A percentile compares a stretch with the other conserved stretches of the same genome.
Conservation (phyloP, 345 rosid species). For the Lepidium didymum region DNA sequence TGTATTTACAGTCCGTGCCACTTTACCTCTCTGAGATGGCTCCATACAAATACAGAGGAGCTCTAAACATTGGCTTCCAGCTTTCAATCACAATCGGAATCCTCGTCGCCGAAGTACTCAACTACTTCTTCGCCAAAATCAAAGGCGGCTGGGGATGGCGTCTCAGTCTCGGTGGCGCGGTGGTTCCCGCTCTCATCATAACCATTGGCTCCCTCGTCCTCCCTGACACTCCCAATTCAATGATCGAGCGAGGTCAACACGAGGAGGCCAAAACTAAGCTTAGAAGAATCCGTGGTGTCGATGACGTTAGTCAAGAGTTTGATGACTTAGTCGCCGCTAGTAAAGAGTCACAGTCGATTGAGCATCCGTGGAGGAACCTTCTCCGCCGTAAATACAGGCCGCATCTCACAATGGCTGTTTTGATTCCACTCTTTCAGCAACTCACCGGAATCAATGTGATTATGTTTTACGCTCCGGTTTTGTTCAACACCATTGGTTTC, state of each 20-base stretch:
- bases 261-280: conserved; percentile 57
- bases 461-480: conserved; percentile 85
- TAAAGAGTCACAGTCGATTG: conserved; percentile 58
- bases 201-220: conserved; percentile 69
- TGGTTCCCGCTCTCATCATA: conserved; percentile 94
- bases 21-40: conserved; percentile 97
- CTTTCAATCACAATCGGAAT: conserved; percentile 87
- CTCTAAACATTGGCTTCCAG: conserved; percentile 88
- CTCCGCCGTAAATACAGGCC: conserved; percentile 79
- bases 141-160: conserved; percentile 94
- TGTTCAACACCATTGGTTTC: conserved; percentile 81
- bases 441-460: conserved; percentile 83
- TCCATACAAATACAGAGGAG: conserved; percentile 90
- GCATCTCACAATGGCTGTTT: conserved; percentile 61
- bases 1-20: conserved; percentile 72
- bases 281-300: conserved; percentile 59
- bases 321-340: conserved; percentile 70
- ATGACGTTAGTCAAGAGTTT: conserved; percentile 72
- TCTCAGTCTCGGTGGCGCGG: conserved; percentile 85
- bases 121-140: conserved; percentile 80
- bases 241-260: conserved; percentile 79
- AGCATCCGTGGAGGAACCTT: conserved; percentile 77
- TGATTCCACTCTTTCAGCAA: conserved; percentile 83
- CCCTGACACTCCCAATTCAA: conserved; percentile 90
- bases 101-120: conserved; percentile 68